Conservation (phyloP, 2,329 filamentous ascomycete genomes). For the Corniculantispora saksenae region DNA sequence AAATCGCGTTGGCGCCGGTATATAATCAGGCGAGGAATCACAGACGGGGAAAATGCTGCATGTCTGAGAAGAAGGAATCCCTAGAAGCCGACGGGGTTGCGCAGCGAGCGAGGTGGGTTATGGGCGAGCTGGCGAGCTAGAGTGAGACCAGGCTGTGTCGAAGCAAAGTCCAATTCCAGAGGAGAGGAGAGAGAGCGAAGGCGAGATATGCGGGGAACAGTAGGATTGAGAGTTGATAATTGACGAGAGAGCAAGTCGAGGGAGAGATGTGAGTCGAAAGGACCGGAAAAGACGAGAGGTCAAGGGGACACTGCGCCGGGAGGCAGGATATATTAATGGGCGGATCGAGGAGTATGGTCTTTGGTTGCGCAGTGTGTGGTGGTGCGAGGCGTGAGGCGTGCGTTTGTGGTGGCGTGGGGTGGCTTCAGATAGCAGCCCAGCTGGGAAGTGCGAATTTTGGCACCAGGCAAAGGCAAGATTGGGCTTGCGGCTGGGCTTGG, state of each 20-base stretch:
- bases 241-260: background rate
- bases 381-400: background rate
- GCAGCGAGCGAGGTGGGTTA: background rate
- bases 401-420: conserved; percentile 4
- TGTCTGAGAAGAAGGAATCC: conserved; percentile 9
- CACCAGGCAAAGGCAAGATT: no score
- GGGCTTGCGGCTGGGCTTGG: no score
- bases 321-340: conserved; percentile 2
- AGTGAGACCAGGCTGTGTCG: conserved; percentile 4
- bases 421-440: background rate
- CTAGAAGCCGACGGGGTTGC: background rate
- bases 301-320: background rate
- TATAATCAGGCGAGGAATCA: background rate
- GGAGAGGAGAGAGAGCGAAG: background rate
- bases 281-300: background rate
- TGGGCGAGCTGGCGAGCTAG: background rate
- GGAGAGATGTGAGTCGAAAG: no score
- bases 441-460: background rate
- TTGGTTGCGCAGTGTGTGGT: background rate
- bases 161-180: background rate
- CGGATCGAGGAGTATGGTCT: background rate
- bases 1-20: background rate
- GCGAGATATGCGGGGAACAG: background rate
- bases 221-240: background rate
- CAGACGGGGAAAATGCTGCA: background rate